Evolutionary conservation across 2,329 filamentous ascomycete species (phyloP).

Genomic region (Apiospora saccharicola): DNA sequence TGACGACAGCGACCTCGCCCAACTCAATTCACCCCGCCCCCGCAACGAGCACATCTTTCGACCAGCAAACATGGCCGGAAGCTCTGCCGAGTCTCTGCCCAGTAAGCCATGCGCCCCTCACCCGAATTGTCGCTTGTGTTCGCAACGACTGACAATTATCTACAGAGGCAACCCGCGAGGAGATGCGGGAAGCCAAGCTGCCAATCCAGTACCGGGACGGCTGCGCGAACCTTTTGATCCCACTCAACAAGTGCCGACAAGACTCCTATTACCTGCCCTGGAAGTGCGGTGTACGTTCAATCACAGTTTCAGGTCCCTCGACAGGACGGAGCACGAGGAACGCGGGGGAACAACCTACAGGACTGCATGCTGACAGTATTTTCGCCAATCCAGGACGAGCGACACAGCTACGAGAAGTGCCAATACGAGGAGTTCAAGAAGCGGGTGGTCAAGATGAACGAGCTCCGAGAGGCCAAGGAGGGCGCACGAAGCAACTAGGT

Average conservation of each 20-base stretch:
- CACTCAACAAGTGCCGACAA: conserved; percentile 91
- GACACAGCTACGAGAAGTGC: conserved; percentile 99
- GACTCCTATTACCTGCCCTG: conserved; percentile 94
- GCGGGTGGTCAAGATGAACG: conserved; percentile 98
- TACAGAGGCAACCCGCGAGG: conserved; percentile 81
- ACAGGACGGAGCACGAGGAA: not conserved
- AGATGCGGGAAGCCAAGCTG: conserved; percentile 91
- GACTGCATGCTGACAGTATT: conserved; percentile 26
- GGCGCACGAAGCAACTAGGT: conserved; percentile 83
- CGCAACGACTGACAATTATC: not conserved
- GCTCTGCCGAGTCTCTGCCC: conserved; percentile 38
- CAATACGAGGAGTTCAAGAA: conserved; percentile 99
- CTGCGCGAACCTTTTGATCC: conserved; percentile 93
- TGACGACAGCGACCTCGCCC: not conserved
- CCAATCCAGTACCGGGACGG: conserved; percentile 93
- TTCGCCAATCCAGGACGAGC: no score
- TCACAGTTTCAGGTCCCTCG: not conserved
- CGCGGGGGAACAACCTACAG: not conserved
- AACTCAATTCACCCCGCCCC: not conserved
- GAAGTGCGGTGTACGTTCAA: conserved; percentile 89
- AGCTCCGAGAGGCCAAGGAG: conserved; percentile 85
- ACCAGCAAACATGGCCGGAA: conserved; percentile 29
- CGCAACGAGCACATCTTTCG: conserved; percentile 17
- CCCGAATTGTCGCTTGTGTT: not conserved
- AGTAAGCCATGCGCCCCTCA: conserved; percentile 34